Evolutionary conservation across 306 rosid species (phyloP), one percentile per base, ranked within the genome.

Genomic region (Quercus glauca): DNA sequence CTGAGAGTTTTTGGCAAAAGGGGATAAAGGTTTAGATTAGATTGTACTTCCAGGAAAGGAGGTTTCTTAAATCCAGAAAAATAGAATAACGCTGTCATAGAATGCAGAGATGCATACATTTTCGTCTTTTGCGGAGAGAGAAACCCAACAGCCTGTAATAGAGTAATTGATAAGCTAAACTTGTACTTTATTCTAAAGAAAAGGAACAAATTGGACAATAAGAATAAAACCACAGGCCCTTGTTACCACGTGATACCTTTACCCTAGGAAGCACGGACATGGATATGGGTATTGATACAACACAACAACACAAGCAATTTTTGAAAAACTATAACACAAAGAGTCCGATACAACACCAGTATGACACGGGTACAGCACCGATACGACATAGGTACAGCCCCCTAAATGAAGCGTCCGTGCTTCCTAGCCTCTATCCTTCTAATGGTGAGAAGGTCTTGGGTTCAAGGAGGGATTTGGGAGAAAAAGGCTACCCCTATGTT

Each of bases 91-190:
- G 21, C 52, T 56, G 43, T 68, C 70, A 68, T 14, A 77, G 72
- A 70, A 81, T 60, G 71, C 49, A 45, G 25, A 81, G 79, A 90
- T 78, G 86, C 86, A 72, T 92, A 94, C 98, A 75, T 76, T 86
- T 87, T 79, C 93, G 88, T 81, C 98, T 90, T 79, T 69, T 79
- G 74, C 94, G 94, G 72, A 94, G 91, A 71, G 98, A 91, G 56
- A 82, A 79, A 61, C 85, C 81, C 88, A 94, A 79, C 77, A 94
- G 85, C 90, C 98, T 94, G 96, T 82, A 86, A 81, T 71, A 65
- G 86, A 79, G 76, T 59, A 77, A 58, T 83, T 37, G 37, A 79
- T 69, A 21, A 74, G 85, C 67, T 90, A 77, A 87, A 68, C 55
- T 72, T 69, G 64, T 41, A 78, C 52, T 68, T 64, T 72, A 55